Conservation (phyloP, 73 alveolate species). For the Uronychia binucleata region DNA sequence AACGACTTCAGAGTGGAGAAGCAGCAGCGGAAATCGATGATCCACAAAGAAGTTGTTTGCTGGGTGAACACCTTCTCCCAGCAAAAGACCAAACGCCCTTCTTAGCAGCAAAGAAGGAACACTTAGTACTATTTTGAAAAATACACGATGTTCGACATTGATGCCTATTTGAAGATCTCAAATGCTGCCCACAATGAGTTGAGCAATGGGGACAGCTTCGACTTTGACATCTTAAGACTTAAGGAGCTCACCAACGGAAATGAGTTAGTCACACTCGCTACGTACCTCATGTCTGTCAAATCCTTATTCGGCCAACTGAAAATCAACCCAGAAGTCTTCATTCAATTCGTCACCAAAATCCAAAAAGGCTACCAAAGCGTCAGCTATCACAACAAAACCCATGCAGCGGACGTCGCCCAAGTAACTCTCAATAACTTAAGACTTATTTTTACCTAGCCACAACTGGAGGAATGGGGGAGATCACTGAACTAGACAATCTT, state of each 20-base stretch:
- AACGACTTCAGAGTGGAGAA: not conserved
- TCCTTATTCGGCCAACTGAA: conserved; percentile 1
- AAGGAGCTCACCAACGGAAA: conserved; percentile 9
- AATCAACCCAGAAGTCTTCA: conserved; percentile 8
- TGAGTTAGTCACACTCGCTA: conserved; percentile 3
- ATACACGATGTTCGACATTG: not conserved
- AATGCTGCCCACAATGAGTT: not conserved
- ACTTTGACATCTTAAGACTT: conserved; percentile 13
- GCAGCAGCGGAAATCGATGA: not conserved
- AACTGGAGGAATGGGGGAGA: conserved; percentile 7
- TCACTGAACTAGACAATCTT: conserved; percentile 10
- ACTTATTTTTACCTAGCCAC: conserved; percentile 19
- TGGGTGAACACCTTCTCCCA: not conserved
- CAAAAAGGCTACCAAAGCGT: conserved; percentile 34
- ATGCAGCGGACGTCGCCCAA: conserved; percentile 60
- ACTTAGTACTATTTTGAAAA: not conserved
- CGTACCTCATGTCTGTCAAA: not conserved
- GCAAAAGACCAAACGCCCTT: not conserved
- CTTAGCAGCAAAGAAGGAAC: not conserved
- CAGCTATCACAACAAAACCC: conserved; percentile 50
- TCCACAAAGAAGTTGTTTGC: not conserved
- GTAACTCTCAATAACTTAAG: too few relatives aligned
- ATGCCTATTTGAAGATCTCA: not conserved
- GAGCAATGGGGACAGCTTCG: conserved; percentile 3
- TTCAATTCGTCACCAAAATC: conserved; percentile 2